A percentile compares a stretch with the other conserved stretches of the same genome.
These are phyloP conservation scores for Scedosporium boydii DNA, from an alignment of 2,329 filamentous ascomycete genomes.

Conservation along the genomic window DNA sequence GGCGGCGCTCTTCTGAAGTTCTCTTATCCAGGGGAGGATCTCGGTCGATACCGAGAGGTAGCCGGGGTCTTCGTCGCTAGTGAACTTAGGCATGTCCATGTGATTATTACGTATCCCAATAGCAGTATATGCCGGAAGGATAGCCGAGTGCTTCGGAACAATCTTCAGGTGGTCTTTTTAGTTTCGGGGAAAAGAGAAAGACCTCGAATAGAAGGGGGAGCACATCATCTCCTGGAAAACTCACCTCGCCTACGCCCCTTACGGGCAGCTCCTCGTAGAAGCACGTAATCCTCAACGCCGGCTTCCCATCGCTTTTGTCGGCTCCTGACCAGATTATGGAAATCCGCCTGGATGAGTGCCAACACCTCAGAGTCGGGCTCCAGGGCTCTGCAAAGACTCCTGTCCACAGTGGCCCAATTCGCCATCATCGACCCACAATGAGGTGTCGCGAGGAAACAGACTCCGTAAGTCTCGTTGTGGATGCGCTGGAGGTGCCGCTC, in stretches of 20 bases:
- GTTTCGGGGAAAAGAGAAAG: no score
- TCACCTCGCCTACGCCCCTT: neutral
- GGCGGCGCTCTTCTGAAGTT: neutral
- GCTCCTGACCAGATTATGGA: conserved; percentile 6
- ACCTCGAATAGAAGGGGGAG: neutral
- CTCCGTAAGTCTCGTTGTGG: neutral
- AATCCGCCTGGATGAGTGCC: conserved; percentile 6
- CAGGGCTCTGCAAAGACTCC: neutral
- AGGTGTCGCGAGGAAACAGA: conserved; percentile 7
- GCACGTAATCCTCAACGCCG: conserved; percentile 5
- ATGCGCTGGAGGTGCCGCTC: conserved; percentile 5
- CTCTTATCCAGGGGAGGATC: neutral
- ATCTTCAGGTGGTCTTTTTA: neutral
- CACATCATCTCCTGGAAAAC: neutral
- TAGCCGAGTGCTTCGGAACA: conserved; percentile 10
- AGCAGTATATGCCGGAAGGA: conserved; percentile 8
- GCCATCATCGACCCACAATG: conserved; percentile 5
- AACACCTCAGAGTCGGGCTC: conserved; percentile 5
- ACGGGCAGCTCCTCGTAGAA: conserved; percentile 8
- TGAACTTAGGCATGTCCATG: conserved; percentile 11
- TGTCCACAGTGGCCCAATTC: conserved; percentile 4
- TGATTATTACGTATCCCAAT: conserved; percentile 11
- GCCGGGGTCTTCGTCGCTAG: conserved; percentile 1
- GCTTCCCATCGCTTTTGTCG: neutral
- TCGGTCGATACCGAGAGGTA: conserved; percentile 2